Base-by-base conservation (phyloP, 768 basidiomycete genomes). In the Crassisporium funariophilum region DNA sequence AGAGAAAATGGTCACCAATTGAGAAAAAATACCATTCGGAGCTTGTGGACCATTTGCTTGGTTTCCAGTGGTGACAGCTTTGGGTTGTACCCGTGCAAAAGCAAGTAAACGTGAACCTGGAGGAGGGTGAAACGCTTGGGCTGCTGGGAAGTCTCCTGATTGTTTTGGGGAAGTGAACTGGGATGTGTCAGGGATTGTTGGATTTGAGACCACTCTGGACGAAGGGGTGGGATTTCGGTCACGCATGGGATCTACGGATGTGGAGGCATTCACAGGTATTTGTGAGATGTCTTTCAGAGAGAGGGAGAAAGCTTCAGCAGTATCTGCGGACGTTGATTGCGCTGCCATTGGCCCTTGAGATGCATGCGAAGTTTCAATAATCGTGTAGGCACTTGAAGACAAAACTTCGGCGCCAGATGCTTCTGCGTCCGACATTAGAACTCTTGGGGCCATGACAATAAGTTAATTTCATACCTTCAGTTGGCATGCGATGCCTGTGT, bases 51-150 rank as follows among this genome's bases (percentile, higher is more conserved):
- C 42, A 41, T 44, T 58, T 12, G 47, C 20, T 29, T 49, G 34
- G 35, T 52, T 61, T 40, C 34, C 44, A 15, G 34, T 25, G 42
- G 49, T 54, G 43, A 61, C 54, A 16, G 59, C 45, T 53, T 65
- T 77, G 60, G 53, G 62, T 12, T 61, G 54, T 34, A 59, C 61
- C 20, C 72, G 62, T n/a, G 71, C 71, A 31, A 79, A 70, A 2
- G 73, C 71, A 39, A 84, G 70, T 34, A 78, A 61, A 42, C 78
- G 75, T 36, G 79, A 78, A 13, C 78, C 78, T 41, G 68, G 59
- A 16, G 78, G 78, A 15, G 78, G 77, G 43, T 75, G 75, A 55
- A 77, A 77, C 39, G 65, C 49, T 35, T 63, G 47, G 3, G 56
- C 39, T 41, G 56, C 35, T 20, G 44, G 38, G 21, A 50, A 44